Conservation (phyloP, 345 rosid species). For the Acer negundo region DNA sequence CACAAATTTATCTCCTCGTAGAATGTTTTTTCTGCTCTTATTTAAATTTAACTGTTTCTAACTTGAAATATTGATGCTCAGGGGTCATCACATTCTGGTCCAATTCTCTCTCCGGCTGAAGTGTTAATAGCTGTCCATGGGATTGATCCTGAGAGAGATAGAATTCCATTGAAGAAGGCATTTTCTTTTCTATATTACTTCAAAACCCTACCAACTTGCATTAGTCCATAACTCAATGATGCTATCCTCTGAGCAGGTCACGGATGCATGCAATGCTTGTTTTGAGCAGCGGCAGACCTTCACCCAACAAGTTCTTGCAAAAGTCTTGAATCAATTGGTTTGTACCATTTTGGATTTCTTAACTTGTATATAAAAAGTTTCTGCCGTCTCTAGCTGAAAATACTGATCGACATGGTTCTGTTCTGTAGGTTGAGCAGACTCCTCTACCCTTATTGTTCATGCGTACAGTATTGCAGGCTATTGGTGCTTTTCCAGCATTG, state of each 20-base stretch:
- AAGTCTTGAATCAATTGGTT: constrained; percentile 97
- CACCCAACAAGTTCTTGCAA: constrained; percentile 93
- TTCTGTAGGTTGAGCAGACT: constrained; percentile 90
- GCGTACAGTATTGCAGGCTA: constrained; percentile 97
- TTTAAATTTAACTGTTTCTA: constrained; percentile 14
- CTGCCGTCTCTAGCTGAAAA: constrained; percentile 13
- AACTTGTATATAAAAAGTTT: constrained; percentile 9
- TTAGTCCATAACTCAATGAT: constrained; percentile 20
- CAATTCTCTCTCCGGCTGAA: constrained; percentile 78
- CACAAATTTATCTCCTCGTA: neutral
- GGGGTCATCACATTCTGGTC: constrained; percentile 77
- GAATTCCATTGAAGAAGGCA: constrained; percentile 93
- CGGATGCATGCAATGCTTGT: constrained; percentile 94
- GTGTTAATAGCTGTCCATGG: constrained; percentile 87
- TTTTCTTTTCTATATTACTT: constrained; percentile 15
- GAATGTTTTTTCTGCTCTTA: neutral
- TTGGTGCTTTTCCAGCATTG: constrained; percentile 95
- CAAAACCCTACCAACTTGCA: constrained; percentile 13
- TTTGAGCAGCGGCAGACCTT: constrained; percentile 85
- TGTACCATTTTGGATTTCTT: constrained; percentile 26
- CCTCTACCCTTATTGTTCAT: constrained; percentile 97
- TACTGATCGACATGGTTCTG: constrained; percentile 20
- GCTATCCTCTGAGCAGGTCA: constrained; percentile 58
- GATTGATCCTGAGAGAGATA: constrained; percentile 86
- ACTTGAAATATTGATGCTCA: constrained; percentile 32